Evolutionary conservation across 2,329 filamentous ascomycete species (phyloP), one percentile per base, ranked within the genome.

Genomic region (Trichoderma sp.): DNA sequence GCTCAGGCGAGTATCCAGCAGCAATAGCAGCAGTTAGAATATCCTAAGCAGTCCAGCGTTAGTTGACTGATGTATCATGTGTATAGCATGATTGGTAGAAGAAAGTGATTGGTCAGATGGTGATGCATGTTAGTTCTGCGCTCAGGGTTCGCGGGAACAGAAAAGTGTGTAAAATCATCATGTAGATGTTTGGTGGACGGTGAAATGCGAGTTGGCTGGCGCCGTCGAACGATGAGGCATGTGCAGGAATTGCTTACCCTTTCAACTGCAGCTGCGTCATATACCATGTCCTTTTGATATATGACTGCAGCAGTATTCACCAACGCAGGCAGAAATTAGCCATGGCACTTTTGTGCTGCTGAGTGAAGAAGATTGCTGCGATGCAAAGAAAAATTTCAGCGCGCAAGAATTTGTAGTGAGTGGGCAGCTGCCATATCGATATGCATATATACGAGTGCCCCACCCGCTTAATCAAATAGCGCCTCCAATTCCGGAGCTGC

Each of bases 61-160:
- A 58, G 63, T 71, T n/a, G 64, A 53, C 53, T 53, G 30, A 36
- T 26, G 26, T 32, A 26, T 21, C 34, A 24, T 21, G 30, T 11
- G n/a, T 32, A 47, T 43, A 47, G 36, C 47, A 65, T 12, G 28
- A n/a, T 3, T 15, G 2, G 30, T 76, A 83, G 60, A 51, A 64
- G 56, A 70, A 73, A 73, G 65, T 71, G 18, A 24, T 53, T 18
- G 43, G 82, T 90, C 90, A 92, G 90, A 92, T 92, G 90, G 90
- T 92, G 90, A 89, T 92, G 90, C 90, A 92, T 92, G 90, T 91
- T 86, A 86, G 90, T 88, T 85, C 79, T 75, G 79, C 86, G 88
- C 88, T 90, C 88, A 86, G 85, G 84, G 77, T 77, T 90, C 87
- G 85, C 88, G 86, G 80, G 86, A 89, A 89, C 86, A 70, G 86